Evolutionary conservation across 306 rosid species (phyloP), one percentile per base, ranked within the genome.

Genomic region (Argentina anserina): DNA sequence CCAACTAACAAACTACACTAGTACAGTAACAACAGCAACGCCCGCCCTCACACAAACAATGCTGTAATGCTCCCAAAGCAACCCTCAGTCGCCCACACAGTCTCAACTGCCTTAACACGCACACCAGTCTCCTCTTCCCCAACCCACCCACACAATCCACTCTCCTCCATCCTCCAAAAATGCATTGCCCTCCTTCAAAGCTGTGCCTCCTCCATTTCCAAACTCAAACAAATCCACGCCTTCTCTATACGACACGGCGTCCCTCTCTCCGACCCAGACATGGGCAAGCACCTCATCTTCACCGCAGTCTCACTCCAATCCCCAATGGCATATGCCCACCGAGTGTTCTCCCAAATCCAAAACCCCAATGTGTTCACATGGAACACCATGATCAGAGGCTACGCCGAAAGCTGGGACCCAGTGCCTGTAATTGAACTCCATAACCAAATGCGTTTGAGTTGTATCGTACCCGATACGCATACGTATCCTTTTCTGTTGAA

Each of bases 361-460:
- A 36, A 36, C 14, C 78, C 85, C 47, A 79, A 84, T 43, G 69
- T 80, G 17, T 84, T 80, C 80, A 80, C 85, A 9, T 84, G 78
- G 78, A 84, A 80, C 79, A 77, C 85, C 76, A 78, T 84, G 83
- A 74, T 84, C 13, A 77, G 82, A 75, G 87, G 85, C 53, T 79
- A 80, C 65, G 83, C 83, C 40, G 82, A 84, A 39, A 77, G 78
- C 68, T 73, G 61, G 50, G 74, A 76, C 61, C 80, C 83, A 9
- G 40, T 26, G 39, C 85, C 72, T 9, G 81, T 84, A 13, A 50
- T 75, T 14, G 70, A 78, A 50, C 66, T 84, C 39, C 67, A 58
- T 55, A 70, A 56, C 41, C 78, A 74, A 37, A 77, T 84, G 84
- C 80, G 66, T 45, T 29, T 52, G 34, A 63, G 63, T 34, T 75